Base-by-base conservation (phyloP, 2,329 filamentous ascomycete genomes). In the Aspergillus ochraceoroseus region DNA sequence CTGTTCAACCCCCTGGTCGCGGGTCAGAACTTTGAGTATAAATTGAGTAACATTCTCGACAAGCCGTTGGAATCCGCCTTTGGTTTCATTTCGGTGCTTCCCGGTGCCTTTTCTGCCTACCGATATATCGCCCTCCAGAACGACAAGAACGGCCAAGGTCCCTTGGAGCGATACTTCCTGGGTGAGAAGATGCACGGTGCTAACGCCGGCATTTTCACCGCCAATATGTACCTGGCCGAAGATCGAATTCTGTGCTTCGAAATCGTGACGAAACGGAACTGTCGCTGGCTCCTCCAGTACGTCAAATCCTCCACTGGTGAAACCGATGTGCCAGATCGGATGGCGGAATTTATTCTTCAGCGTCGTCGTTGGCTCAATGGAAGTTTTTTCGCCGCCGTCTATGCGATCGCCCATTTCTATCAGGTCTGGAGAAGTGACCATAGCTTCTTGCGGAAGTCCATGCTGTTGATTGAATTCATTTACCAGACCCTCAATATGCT, bases 41-140 rank as follows among this genome's bases (percentile, higher is more conserved):
- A 98, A 76, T 95, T 98, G 85, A 95, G 87, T 65, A 98, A 98
- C 60, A 98, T 98, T 60, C 76, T 98, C 30, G 92, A 98, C 65
- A 98, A 98, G 70, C 92, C 92, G 2, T 72, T 98, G 27, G 92
- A 98, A 63, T 96, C 90, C 3, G 87, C 90, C 0, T 98, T 98
- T 64, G 92, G 92, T 32, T 98, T 96, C 70, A 96, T 98, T 61
- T 87, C 87, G 30, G 92, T 98, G 58, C 74, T 98, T 59, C 92
- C 92, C 0, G 92, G 92, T 71, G 92, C 92, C 43, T 95, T 98
- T 67, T 96, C 90, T n/a, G 92, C 92, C 13, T 98, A 98, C 65
- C 84, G 92, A 26, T 98, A 87, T 63, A 77, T 95, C 7, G 92
- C 92, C 3, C 72, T 98, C 31, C 92, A 96, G 61, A 96, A 96